Conservation (phyloP, 495 filamentous ascomycete genomes). For the Talaromyces proteolyticus region DNA sequence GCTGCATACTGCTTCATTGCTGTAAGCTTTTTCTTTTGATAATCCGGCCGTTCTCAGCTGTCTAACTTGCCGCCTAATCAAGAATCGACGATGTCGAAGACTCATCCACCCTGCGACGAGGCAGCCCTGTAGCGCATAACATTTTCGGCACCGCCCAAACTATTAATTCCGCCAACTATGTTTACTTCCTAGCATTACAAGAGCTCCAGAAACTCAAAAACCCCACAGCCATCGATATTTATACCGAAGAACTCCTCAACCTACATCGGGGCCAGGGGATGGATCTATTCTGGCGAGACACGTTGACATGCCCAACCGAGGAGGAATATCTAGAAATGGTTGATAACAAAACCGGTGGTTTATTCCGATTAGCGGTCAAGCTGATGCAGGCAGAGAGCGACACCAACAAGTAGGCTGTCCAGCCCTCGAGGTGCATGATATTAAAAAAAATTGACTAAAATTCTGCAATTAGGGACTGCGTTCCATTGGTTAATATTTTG, state of each 20-base stretch:
- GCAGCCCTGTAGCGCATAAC: conserved; percentile 84
- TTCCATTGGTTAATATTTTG: conserved; percentile 81
- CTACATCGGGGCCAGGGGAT: conserved; percentile 95
- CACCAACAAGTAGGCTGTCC: conserved; percentile 38
- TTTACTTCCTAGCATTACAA: conserved; percentile 87
- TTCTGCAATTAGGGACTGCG: conserved; percentile 53
- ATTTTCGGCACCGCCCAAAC: conserved; percentile 96
- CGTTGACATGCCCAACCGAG: conserved; percentile 85
- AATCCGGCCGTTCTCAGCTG: not conserved
- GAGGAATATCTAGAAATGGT: conserved; percentile 99
- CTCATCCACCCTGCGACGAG: conserved; percentile 74
- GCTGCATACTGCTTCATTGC: conserved; percentile 88
- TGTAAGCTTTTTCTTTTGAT: conserved; percentile 37
- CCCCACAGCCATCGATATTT: conserved; percentile 66
- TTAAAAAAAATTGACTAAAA: not conserved
- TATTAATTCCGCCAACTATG: conserved; percentile 95
- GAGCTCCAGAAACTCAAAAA: conserved; percentile 74
- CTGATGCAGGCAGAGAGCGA: conserved; percentile 90
- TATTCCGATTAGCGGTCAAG: conserved; percentile 91
- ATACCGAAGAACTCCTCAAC: conserved; percentile 84
- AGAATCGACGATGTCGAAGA: conserved; percentile 92
- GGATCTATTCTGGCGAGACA: conserved; percentile 97
- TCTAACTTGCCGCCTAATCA: too few species aligned
- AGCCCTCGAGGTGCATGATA: too few species aligned
- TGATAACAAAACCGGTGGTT: conserved; percentile 91